These are phyloP conservation scores for Colletotrichum sojae DNA, from an alignment of 2,329 filamentous ascomycete species.

Conservation along the genomic window DNA sequence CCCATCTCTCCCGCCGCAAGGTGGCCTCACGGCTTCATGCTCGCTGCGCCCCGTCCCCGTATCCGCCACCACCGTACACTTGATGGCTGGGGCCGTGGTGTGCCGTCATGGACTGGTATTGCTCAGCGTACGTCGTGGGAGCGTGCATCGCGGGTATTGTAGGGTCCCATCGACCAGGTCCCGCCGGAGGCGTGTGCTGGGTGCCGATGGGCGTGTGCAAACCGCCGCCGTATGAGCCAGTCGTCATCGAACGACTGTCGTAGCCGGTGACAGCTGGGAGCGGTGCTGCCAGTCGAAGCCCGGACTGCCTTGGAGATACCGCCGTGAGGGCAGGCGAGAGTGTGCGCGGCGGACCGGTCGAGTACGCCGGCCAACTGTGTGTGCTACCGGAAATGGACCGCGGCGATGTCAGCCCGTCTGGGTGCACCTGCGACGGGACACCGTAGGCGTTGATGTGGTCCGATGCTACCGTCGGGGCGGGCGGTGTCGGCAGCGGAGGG, in stretches of 20 bases:
- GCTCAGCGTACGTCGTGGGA: slow-evolving; percentile 55
- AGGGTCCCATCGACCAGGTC: slow-evolving; percentile 54
- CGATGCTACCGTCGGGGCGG: slow-evolving; percentile 51
- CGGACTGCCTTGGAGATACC: slow-evolving; percentile 49
- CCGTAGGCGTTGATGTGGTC: slow-evolving; percentile 57
- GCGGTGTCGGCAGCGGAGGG: slow-evolving; percentile 63
- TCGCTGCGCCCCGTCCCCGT: slow-evolving; percentile 59
- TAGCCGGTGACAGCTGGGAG: slow-evolving; percentile 58
- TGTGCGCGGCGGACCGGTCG: slow-evolving; percentile 55
- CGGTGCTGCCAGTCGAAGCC: slow-evolving; percentile 42
- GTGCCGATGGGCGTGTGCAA: slow-evolving; percentile 55
- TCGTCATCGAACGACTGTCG: slow-evolving; percentile 51
- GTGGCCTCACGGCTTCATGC: slow-evolving; percentile 50
- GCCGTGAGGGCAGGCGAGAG: slow-evolving; percentile 60
- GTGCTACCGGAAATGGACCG: slow-evolving; percentile 65
- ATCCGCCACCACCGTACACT: slow-evolving; percentile 60
- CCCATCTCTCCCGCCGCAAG: slow-evolving; percentile 3
- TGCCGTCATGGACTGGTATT: slow-evolving; percentile 55
- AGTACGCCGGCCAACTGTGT: slow-evolving; percentile 64
- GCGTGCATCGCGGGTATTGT: slow-evolving; percentile 44
- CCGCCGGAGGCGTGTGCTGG: slow-evolving; percentile 41
- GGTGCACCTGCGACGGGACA: slow-evolving; percentile 56
- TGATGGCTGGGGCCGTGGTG: slow-evolving; percentile 52
- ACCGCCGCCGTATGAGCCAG: slow-evolving; percentile 56
- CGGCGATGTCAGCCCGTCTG: slow-evolving; percentile 67